These are phyloP conservation scores for Microbotryum silenes-acaulis DNA, from an alignment of 1,284 basidiomycete species.

Conservation along the genomic window DNA sequence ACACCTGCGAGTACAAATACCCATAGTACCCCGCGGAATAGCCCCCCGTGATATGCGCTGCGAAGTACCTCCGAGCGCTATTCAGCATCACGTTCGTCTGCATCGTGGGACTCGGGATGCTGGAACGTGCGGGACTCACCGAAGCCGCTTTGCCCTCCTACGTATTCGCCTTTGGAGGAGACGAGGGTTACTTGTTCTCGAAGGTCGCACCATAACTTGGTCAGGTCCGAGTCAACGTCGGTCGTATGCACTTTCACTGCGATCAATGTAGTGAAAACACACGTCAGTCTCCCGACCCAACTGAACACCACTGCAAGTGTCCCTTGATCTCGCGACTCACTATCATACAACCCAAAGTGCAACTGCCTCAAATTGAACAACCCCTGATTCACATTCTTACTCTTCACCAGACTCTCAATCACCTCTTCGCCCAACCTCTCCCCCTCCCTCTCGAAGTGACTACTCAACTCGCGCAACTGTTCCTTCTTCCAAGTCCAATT, in stretches of 20 bases:
- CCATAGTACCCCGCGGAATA: conserved; percentile 56
- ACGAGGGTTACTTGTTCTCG: conserved; percentile 60
- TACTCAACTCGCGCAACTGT: conserved; percentile 65
- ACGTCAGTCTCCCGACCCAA: not conserved
- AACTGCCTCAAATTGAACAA: conserved; percentile 70
- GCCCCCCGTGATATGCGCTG: conserved; percentile 52
- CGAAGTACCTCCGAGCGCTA: too few relatives aligned
- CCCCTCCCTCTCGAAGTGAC: conserved; percentile 61
- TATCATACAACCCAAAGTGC: conserved; percentile 71
- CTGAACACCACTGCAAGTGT: too few relatives aligned
- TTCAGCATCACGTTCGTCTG: too few relatives aligned
- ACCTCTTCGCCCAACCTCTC: conserved; percentile 63
- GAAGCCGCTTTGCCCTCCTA: conserved; percentile 62
- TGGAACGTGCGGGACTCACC: conserved; percentile 34
- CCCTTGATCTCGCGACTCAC: conserved; percentile 36
- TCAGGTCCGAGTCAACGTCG: conserved; percentile 51
- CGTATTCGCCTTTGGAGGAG: conserved; percentile 50
- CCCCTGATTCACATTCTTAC: conserved; percentile 70
- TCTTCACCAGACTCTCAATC: conserved; percentile 68
- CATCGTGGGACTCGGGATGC: too few relatives aligned
- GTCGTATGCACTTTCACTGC: conserved; percentile 45
- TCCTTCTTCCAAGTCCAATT: conserved; percentile 62
- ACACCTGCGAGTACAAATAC: conserved; percentile 59
- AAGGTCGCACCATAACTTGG: conserved; percentile 62
- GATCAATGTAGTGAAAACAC: conserved; percentile 2